These are phyloP conservation scores for Aspergillus hiratsukae DNA, from an alignment of 2,329 filamentous ascomycete genomes.

Conservation along the genomic window DNA sequence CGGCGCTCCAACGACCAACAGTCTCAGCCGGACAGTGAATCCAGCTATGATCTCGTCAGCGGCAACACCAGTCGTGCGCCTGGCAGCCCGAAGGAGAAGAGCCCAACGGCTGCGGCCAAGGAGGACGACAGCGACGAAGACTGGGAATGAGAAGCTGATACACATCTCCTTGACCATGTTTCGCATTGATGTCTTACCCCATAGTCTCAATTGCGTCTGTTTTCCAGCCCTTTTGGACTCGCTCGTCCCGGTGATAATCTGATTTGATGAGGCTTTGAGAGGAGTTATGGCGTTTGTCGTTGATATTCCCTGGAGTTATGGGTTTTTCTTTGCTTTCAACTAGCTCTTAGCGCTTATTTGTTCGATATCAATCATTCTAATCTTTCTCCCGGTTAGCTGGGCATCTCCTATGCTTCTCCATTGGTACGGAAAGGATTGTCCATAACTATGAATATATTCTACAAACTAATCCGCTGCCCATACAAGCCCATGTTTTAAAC, in stretches of 20 bases:
- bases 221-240: neutral
- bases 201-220: neutral
- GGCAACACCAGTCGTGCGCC: slow-evolving; percentile 75
- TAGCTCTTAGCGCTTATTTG: neutral
- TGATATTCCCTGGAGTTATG: neutral
- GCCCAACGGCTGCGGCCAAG: slow-evolving; percentile 27
- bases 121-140: slow-evolving; percentile 65
- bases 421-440: neutral
- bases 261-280: neutral
- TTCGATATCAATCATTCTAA: neutral
- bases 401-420: neutral
- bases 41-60: slow-evolving; percentile 91
- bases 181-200: neutral
- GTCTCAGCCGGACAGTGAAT: slow-evolving; percentile 87
- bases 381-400: neutral
- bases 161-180: neutral
- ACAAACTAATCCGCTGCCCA: neutral
- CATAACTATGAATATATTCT: neutral
- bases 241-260: neutral
- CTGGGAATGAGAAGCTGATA: slow-evolving; percentile 58
- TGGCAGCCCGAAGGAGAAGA: slow-evolving; percentile 55
- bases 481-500: slow-evolving; percentile 5
- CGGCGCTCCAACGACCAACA: slow-evolving; percentile 80
- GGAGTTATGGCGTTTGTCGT: neutral
- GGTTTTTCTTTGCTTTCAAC: neutral